Conservation (phyloP, 2,329 filamentous ascomycete species). For the Fusarium piperis region DNA sequence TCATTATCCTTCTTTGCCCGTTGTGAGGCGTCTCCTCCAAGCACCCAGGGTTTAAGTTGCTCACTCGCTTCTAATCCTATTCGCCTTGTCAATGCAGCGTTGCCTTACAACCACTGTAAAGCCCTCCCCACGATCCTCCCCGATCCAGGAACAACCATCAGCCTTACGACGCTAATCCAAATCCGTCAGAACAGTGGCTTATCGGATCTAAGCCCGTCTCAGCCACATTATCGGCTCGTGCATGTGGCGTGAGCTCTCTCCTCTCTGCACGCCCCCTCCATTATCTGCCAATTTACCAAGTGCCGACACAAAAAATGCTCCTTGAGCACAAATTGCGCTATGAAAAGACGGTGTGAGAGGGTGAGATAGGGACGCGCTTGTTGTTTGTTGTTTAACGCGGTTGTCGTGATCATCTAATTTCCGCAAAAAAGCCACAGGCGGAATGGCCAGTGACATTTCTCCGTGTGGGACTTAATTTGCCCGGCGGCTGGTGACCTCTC, state of each 20-base stretch:
- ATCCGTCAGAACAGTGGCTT: not conserved
- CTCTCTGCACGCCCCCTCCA: conserved; percentile 6
- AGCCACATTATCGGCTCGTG: not conserved
- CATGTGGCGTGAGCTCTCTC: conserved; percentile 5
- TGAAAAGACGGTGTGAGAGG: conserved; percentile 34
- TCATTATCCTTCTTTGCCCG: not conserved
- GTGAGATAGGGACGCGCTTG: not conserved
- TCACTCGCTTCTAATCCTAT: not conserved
- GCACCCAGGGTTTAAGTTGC: not conserved
- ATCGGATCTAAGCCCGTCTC: not conserved
- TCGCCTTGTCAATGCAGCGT: not conserved
- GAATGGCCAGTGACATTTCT: conserved; percentile 16
- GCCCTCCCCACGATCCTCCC: not conserved
- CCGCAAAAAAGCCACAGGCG: conserved; percentile 18
- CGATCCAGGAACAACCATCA: not conserved
- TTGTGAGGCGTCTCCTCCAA: not conserved
- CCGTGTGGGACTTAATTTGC: conserved; percentile 23
- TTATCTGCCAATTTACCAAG: not conserved
- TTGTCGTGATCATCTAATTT: conserved; percentile 20
- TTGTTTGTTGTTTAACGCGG: conserved; percentile 23
- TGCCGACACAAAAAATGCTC: not conserved
- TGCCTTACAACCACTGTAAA: not conserved
- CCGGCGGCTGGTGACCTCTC: conserved; percentile 1
- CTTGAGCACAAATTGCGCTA: not conserved
- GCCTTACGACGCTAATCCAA: conserved; percentile 1